These are phyloP conservation scores for Spizellomyces sp. DNA, from an alignment of 192 early-diverging fungal species.

Conservation along the genomic window DNA sequence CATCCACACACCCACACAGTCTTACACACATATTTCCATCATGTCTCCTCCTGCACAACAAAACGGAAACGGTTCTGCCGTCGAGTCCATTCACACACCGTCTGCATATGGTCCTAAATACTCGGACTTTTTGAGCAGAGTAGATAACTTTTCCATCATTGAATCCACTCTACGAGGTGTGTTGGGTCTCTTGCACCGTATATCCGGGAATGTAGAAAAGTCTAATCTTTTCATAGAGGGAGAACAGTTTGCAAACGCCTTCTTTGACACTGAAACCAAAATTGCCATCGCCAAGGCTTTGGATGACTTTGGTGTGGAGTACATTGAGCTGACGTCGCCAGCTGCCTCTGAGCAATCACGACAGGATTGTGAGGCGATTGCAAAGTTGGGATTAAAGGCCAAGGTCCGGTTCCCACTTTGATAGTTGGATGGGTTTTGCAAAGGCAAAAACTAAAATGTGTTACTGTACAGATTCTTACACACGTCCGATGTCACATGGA, in stretches of 20 bases:
- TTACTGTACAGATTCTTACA: conserved; percentile 68
- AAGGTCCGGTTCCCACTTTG: conserved; percentile 55
- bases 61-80: conserved; percentile 9
- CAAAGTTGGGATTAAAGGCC: conserved; percentile 91
- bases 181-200: conserved; percentile 15
- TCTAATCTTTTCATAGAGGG: conserved; percentile 67
- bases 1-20: background rate
- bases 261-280: conserved; percentile 97
- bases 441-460: background rate
- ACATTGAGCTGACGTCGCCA: conserved; percentile 96
- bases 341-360: conserved; percentile 97
- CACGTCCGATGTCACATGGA: conserved; percentile 99
- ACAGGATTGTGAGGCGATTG: conserved; percentile 87
- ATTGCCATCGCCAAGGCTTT: conserved; percentile 98
- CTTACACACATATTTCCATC: background rate
- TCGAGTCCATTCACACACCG: background rate
- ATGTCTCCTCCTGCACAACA: background rate
- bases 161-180: conserved; percentile 91
- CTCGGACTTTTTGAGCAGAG: conserved; percentile 67
- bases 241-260: conserved; percentile 99
- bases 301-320: conserved; percentile 97
- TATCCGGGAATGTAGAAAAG: background rate
- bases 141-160: conserved; percentile 93
- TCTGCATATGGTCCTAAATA: conserved; percentile 32
- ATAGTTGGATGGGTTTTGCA: background rate